Evolutionary conservation across 1,139 yeast genomes (phyloP).

Genomic region (Kluyveromyces marxianus): DNA sequence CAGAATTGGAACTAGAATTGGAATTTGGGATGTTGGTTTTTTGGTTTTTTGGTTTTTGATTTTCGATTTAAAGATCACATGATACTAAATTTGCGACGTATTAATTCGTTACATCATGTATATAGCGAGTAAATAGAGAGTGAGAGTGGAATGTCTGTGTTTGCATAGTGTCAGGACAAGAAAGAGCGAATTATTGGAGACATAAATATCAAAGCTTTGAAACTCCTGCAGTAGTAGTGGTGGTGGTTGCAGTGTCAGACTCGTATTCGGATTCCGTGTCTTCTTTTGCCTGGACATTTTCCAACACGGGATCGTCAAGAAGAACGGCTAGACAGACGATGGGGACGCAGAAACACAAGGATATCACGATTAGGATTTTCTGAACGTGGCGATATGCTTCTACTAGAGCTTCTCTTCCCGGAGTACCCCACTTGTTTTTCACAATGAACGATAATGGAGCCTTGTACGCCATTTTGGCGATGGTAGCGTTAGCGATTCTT

Average conservation of each 20-base stretch:
- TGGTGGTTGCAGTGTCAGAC: not conserved
- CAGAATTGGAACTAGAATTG: no score
- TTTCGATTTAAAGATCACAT: no score
- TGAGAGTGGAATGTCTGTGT: no score
- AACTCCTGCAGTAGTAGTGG: not conserved
- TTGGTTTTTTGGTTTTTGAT: no score
- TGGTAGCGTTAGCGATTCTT: conserved; percentile 16
- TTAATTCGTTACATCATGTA: no score
- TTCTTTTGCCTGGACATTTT: conserved; percentile 20
- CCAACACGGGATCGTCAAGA: conserved; percentile 45
- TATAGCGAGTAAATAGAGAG: no score
- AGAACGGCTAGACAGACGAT: conserved; percentile 40
- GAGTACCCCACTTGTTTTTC: conserved; percentile 47
- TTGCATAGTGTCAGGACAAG: no score
- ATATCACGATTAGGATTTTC: conserved; percentile 46
- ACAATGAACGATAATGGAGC: conserved; percentile 42
- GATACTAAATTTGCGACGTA: no score
- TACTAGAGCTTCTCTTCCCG: conserved; percentile 47
- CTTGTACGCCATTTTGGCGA: conserved; percentile 37
- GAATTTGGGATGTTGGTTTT: no score
- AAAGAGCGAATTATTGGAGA: no score
- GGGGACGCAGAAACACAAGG: conserved; percentile 48
- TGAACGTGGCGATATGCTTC: conserved; percentile 51
- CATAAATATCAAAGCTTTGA: no score
- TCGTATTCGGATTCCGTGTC: conserved; percentile 10